Evolutionary conservation across 2,329 filamentous ascomycete genomes (phyloP).

Genomic region (Emydomyces testavorans): DNA sequence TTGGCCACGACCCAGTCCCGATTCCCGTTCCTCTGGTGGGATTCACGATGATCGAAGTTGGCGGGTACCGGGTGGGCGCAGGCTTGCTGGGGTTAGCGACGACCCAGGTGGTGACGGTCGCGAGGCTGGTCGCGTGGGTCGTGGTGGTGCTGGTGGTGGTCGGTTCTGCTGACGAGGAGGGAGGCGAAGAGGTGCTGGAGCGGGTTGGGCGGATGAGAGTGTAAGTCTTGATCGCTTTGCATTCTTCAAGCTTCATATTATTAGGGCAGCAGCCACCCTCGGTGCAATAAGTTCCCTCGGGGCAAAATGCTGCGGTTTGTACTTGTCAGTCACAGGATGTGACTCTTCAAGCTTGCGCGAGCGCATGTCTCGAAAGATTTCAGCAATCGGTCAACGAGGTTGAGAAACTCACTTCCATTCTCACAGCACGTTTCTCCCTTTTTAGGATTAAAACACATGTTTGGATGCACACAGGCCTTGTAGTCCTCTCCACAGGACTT

Average conservation of each 20-base stretch:
- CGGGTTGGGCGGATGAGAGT: background rate
- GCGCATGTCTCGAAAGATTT: too few relatives aligned
- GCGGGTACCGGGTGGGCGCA: background rate
- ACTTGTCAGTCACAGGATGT: background rate
- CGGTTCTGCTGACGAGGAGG: background rate
- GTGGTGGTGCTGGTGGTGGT: slow-evolving; percentile 5
- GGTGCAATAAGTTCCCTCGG: slow-evolving; percentile 9
- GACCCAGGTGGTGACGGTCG: background rate
- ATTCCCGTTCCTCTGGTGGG: background rate
- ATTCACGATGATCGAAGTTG: background rate
- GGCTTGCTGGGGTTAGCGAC: background rate
- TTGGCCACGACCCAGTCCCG: slow-evolving; percentile 5
- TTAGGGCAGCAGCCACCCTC: slow-evolving; percentile 10
- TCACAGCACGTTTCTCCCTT: slow-evolving; percentile 12
- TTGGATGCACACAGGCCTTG: slow-evolving; percentile 4
- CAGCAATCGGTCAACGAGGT: background rate
- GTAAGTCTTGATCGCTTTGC: background rate
- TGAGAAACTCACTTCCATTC: slow-evolving; percentile 12
- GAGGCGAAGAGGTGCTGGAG: background rate
- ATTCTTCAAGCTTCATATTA: slow-evolving; percentile 9
- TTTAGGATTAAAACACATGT: slow-evolving; percentile 11
- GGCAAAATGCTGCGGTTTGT: slow-evolving; percentile 4
- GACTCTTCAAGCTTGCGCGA: too few relatives aligned
- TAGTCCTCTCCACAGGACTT: slow-evolving; percentile 9
- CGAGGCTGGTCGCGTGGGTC: background rate